Conservation (phyloP, 1,284 basidiomycete species). For the Cryptococcus hybrid region DNA sequence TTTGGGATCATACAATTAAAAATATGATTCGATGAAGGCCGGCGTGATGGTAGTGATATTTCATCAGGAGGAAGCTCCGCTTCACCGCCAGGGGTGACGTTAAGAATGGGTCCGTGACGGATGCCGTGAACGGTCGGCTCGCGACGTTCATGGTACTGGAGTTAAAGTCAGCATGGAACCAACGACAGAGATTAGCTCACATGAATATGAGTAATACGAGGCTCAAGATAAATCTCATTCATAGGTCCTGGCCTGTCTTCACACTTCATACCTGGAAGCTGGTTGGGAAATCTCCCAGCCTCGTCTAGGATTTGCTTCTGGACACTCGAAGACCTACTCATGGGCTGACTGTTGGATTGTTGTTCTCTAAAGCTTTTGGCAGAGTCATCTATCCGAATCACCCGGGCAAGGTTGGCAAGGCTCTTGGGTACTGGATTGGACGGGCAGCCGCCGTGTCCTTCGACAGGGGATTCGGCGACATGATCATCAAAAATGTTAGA, state of each 20-base stretch:
- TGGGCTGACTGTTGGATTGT: not conserved
- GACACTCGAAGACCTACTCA: not conserved
- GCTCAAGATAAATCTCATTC: conserved; percentile 42
- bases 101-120: conserved; percentile 27
- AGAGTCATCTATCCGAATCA: not conserved
- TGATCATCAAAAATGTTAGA: conserved; percentile 1
- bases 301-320: conserved; percentile 28
- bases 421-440: not conserved
- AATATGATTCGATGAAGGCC: not conserved
- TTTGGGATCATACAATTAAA: too few relatives aligned
- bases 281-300: conserved; percentile 28
- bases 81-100: conserved; percentile 35
- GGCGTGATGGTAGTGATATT: conserved; percentile 24
- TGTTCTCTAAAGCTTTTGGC: not conserved
- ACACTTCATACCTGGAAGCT: conserved; percentile 31
- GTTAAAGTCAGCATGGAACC: conserved; percentile 2
- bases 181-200: conserved; percentile 20
- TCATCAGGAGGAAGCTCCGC: conserved; percentile 32
- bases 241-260: conserved; percentile 41
- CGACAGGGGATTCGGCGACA: conserved; percentile 19
- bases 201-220: conserved; percentile 37
- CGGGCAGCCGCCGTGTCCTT: conserved; percentile 1
- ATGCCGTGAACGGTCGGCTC: conserved; percentile 20
- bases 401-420: not conserved
- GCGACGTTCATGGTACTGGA: conserved; percentile 21